Evolutionary conservation across 768 basidiomycete genomes (phyloP).

Genomic region (Tricholoma flavovirens): DNA sequence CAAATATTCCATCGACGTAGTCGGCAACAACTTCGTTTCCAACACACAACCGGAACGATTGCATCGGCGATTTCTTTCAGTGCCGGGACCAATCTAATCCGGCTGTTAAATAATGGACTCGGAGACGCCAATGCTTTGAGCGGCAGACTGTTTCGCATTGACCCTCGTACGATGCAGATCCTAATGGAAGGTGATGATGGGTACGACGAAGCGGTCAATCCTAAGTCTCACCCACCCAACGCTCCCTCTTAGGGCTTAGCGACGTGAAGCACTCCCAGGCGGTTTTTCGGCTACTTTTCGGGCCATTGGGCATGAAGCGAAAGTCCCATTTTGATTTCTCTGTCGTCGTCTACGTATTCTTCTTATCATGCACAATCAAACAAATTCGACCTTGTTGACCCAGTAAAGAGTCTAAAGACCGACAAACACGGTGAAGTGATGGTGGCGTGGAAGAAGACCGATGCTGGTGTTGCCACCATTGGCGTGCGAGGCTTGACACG

Average conservation of each 20-base stretch:
- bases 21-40: slow-evolving; percentile 37
- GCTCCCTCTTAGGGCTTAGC: background rate
- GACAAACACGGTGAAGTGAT: no score
- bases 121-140: slow-evolving; percentile 31
- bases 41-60: slow-evolving; percentile 49
- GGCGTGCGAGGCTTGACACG: no score
- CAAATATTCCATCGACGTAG: slow-evolving; percentile 42
- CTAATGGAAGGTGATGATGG: slow-evolving; percentile 40
- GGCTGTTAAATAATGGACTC: slow-evolving; percentile 34
- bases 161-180: slow-evolving; percentile 43
- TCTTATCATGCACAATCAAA: no score
- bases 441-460: no score
- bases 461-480: no score
- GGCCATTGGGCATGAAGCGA: no score
- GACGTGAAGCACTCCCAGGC: no score
- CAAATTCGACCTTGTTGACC: no score
- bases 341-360: no score
- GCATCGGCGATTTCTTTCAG: slow-evolving; percentile 52
- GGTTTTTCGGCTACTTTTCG: no score
- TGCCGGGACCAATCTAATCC: slow-evolving; percentile 42
- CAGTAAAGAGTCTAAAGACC: no score
- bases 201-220: background rate
- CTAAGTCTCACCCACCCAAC: background rate
- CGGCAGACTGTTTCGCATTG: slow-evolving; percentile 45
- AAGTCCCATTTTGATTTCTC: no score